Evolutionary conservation across 2,329 filamentous ascomycete species (phyloP).

Genomic region (Blastomyces silverae): DNA sequence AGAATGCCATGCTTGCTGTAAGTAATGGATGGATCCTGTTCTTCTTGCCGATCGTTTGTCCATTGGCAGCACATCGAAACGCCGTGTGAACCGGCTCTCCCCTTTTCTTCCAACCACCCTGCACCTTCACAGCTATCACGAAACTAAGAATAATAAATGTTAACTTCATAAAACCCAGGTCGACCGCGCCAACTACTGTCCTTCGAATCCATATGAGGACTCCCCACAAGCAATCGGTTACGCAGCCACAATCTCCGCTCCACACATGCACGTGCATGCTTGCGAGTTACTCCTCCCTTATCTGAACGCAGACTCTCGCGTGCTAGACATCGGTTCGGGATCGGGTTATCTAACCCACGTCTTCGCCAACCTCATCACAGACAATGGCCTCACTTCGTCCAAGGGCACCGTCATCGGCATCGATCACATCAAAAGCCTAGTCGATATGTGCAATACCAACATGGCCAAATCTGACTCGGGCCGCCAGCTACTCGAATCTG

Average conservation of each 20-base stretch:
- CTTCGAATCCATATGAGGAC: slow-evolving; percentile 63
- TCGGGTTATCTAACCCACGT: slow-evolving; percentile 84
- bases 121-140: background rate
- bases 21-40: slow-evolving; percentile 17
- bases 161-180: slow-evolving; percentile 50
- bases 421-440: slow-evolving; percentile 63
- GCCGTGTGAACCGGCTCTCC: background rate
- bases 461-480: slow-evolving; percentile 59
- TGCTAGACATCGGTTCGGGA: slow-evolving; percentile 69
- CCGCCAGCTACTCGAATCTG: slow-evolving; percentile 52
- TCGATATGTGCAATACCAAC: slow-evolving; percentile 57
- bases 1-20: slow-evolving; percentile 72
- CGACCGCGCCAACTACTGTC: slow-evolving; percentile 79
- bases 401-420: slow-evolving; percentile 58
- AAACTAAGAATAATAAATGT: background rate
- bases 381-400: slow-evolving; percentile 24
- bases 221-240: slow-evolving; percentile 62
- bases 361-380: slow-evolving; percentile 64
- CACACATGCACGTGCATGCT: slow-evolving; percentile 65
- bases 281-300: slow-evolving; percentile 56
- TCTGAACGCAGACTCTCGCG: slow-evolving; percentile 49
- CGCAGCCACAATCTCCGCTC: slow-evolving; percentile 62
- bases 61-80: background rate
- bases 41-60: slow-evolving; percentile 7
- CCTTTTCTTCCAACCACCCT: background rate